These are phyloP conservation scores for Citrullus amarus DNA, from an alignment of 306 rosid genomes.

Conservation along the genomic window DNA sequence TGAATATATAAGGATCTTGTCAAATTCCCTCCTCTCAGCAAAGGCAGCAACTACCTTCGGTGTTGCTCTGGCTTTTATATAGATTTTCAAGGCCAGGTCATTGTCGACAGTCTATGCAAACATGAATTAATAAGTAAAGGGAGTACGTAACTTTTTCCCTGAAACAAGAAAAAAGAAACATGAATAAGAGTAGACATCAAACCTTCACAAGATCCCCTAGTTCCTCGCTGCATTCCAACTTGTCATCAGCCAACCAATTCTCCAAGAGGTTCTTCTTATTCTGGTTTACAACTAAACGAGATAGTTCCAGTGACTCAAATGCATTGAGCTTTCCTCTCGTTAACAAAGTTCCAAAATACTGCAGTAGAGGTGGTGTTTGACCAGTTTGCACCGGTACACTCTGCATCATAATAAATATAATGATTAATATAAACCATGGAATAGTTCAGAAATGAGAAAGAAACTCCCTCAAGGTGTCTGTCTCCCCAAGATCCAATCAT, in stretches of 20 bases:
- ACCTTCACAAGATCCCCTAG: constrained; percentile 99
- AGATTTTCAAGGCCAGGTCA: constrained; percentile 89
- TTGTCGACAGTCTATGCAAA: constrained; percentile 80
- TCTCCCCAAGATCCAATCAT: background rate
- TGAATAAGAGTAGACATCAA: constrained; percentile 16
- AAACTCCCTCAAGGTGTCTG: background rate
- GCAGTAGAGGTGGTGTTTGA: constrained; percentile 96
- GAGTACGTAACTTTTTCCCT: background rate
- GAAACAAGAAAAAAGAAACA: background rate
- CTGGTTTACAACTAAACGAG: constrained; percentile 97
- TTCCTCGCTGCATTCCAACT: constrained; percentile 98
- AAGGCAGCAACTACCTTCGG: constrained; percentile 99
- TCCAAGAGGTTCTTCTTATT: constrained; percentile 96
- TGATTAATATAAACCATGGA: background rate
- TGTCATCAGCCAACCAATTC: constrained; percentile 98
- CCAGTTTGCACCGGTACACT: constrained; percentile 99
- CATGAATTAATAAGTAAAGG: background rate
- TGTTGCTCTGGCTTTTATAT: constrained; percentile 97
- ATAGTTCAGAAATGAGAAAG: background rate
- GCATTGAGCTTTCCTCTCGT: constrained; percentile 94
- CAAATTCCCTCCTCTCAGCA: constrained; percentile 99
- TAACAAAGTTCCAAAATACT: constrained; percentile 93
- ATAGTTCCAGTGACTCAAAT: constrained; percentile 84
- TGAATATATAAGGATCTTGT: constrained; percentile 90
- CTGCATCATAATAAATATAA: constrained; percentile 25